These are phyloP conservation scores for Aspergillus sp. DNA, from an alignment of 2,329 filamentous ascomycete species.

Conservation along the genomic window DNA sequence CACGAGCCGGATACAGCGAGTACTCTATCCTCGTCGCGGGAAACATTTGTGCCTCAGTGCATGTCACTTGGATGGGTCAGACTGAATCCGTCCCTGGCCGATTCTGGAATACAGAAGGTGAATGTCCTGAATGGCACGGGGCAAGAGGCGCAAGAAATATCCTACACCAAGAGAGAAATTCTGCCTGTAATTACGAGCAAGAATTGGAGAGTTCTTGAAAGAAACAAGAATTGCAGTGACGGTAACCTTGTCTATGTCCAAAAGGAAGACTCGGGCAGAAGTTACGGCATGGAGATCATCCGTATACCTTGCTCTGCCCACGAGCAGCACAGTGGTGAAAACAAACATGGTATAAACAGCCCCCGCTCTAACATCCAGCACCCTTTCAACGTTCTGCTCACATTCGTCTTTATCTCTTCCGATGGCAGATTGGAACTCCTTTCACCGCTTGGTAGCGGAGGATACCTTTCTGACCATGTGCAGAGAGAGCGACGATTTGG, in stretches of 20 bases:
- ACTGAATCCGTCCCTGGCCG: constrained; percentile 4
- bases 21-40: background rate
- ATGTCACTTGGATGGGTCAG: constrained; percentile 3
- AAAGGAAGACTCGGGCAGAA: constrained; percentile 7
- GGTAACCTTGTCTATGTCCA: background rate
- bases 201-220: background rate
- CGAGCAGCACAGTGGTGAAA: background rate
- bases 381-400: constrained; percentile 14
- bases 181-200: background rate
- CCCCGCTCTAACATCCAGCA: constrained; percentile 12
- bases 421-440: constrained; percentile 9
- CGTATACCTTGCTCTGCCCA: background rate
- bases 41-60: background rate
- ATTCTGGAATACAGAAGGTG: background rate
- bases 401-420: constrained; percentile 11
- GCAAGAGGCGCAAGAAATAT: background rate
- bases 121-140: constrained; percentile 4
- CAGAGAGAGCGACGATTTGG: constrained; percentile 11
- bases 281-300: constrained; percentile 4
- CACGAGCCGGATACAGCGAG: background rate
- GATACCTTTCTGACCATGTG: constrained; percentile 15
- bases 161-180: constrained; percentile 2
- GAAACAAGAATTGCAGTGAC: background rate
- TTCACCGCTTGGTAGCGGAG: constrained; percentile 15
- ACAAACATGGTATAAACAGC: constrained; percentile 1